Percentiles rank a stretch among this genome's conserved stretches.
Conservation (phyloP, 768 basidiomycete species). For the Polyporus arcularius region DNA sequence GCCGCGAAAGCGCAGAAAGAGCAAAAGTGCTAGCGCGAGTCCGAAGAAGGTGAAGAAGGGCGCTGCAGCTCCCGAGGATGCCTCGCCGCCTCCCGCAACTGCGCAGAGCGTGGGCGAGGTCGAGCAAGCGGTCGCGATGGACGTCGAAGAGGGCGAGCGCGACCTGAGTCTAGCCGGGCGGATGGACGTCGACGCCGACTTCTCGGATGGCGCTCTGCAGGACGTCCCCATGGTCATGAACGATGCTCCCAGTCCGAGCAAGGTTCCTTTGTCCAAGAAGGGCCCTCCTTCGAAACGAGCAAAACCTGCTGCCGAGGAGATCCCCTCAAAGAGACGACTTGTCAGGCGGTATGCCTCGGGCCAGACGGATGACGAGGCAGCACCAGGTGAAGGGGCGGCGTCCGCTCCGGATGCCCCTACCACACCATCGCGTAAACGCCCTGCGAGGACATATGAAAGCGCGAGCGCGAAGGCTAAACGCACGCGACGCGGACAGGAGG, state of each 20-base stretch:
- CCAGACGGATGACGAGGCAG: constrained; percentile 16
- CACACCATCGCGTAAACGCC: background rate
- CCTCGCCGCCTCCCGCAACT: constrained; percentile 17
- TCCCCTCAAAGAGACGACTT: constrained; percentile 7
- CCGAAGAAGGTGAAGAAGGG: constrained; percentile 7
- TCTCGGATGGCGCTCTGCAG: constrained; percentile 6
- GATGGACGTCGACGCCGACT: constrained; percentile 16
- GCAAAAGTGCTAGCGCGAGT: constrained; percentile 11
- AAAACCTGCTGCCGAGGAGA: constrained; percentile 1
- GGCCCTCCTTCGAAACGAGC: constrained; percentile 4
- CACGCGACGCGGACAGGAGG: background rate
- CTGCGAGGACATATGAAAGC: constrained; percentile 7
- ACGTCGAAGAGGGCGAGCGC: constrained; percentile 18
- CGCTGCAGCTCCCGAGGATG: constrained; percentile 16
- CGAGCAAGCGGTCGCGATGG: constrained; percentile 25
- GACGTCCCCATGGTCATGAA: constrained; percentile 23
- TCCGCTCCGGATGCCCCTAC: background rate
- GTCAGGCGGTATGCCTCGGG: constrained; percentile 8
- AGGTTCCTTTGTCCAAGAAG: constrained; percentile 2
- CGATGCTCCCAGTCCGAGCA: constrained; percentile 18
- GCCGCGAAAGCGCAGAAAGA: constrained; percentile 2
- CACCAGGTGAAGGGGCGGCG: background rate
- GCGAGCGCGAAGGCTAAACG: constrained; percentile 6
- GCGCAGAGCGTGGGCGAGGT: constrained; percentile 29
- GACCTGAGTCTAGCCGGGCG: background rate